Evolutionary conservation across 2,329 filamentous ascomycete species (phyloP).

Genomic region (Alternaria panax): DNA sequence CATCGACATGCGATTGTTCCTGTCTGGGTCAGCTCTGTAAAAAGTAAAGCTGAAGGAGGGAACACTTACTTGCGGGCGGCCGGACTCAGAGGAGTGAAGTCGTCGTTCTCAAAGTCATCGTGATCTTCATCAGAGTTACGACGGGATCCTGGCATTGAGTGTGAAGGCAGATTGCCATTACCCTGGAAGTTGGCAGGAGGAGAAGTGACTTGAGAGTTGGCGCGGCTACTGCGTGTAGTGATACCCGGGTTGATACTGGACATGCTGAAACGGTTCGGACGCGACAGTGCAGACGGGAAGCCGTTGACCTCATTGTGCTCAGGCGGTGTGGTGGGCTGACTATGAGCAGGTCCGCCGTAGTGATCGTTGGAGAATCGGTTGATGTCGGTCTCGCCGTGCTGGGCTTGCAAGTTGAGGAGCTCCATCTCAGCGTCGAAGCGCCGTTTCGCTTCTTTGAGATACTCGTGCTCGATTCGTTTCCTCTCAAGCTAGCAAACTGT

Average conservation of each 20-base stretch:
- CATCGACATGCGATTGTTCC: slow-evolving; percentile 92
- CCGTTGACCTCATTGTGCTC: slow-evolving; percentile 83
- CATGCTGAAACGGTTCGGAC: slow-evolving; percentile 86
- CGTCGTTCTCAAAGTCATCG: slow-evolving; percentile 84
- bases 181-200: slow-evolving; percentile 64
- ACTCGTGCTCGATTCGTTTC: slow-evolving; percentile 91
- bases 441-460: slow-evolving; percentile 85
- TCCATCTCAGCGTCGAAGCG: slow-evolving; percentile 94
- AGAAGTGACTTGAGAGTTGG: slow-evolving; percentile 81
- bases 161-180: slow-evolving; percentile 74
- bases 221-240: slow-evolving; percentile 71
- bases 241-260: slow-evolving; percentile 75
- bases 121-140: slow-evolving; percentile 89
- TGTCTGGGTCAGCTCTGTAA: slow-evolving; percentile 49
- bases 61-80: slow-evolving; percentile 48
- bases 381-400: slow-evolving; percentile 82
- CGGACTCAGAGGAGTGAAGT: slow-evolving; percentile 47
- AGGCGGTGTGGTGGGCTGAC: slow-evolving; percentile 94
- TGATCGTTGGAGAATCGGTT: slow-evolving; percentile 80
- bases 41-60: slow-evolving; percentile 6
- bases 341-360: slow-evolving; percentile 73
- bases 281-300: slow-evolving; percentile 80
- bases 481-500: slow-evolving; percentile 76
- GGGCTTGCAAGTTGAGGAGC: slow-evolving; percentile 83
- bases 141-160: slow-evolving; percentile 84